Evolutionary conservation across 352 stramenopile genomes (phyloP), one percentile per base, ranked within the genome.

Genomic region (Phytophthora niederhauseri): DNA sequence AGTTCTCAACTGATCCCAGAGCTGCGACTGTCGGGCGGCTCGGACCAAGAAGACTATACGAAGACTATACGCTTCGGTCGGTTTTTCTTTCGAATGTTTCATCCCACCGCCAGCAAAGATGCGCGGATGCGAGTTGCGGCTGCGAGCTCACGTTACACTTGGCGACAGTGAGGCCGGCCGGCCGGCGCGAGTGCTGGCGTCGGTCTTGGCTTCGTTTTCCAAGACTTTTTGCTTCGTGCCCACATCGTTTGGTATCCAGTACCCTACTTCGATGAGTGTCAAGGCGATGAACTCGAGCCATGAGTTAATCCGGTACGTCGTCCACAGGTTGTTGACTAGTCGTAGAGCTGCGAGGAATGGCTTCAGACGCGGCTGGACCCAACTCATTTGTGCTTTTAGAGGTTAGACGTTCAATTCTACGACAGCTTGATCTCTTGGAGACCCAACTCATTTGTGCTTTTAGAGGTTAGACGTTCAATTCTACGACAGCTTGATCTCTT

Each of bases 11-110:
- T 70, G 56, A 56, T 19, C 36, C 30, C 48, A n/a, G 20, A 28
- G 48, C 34, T 30, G 38, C 38, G 64, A 62, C 57, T 59, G 48
- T 60, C 19, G 45, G 45, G 12, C n/a, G 31, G 38, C 19, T n/a
- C 7, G 57, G 3, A 38, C 30, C 22, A 52, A 22, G 6, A 68
- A 52, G 54, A 72, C 66, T 53, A n/a, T n/a, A n/a, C n/a, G n/a
- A n/a, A n/a, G n/a, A 1, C 4, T 43, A 36, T 70, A 46, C 41
- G 66, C 66, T 73, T 70, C 60, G 66, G 17, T n/a, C 43, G 55
- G 34, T 62, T 61, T 66, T 55, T 61, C 30, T 63, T 69, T 61
- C 50, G 56, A 48, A 54, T 51, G 26, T 20, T 28, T 34, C 19
- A 24, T 64, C 43, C 15, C 26, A 50, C 17, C 45, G 12, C 24